phyloP scores from a whole-genome alignment of 1,284 basidiomycete genomes.

The Gymnopus androsaceus region DNA sequence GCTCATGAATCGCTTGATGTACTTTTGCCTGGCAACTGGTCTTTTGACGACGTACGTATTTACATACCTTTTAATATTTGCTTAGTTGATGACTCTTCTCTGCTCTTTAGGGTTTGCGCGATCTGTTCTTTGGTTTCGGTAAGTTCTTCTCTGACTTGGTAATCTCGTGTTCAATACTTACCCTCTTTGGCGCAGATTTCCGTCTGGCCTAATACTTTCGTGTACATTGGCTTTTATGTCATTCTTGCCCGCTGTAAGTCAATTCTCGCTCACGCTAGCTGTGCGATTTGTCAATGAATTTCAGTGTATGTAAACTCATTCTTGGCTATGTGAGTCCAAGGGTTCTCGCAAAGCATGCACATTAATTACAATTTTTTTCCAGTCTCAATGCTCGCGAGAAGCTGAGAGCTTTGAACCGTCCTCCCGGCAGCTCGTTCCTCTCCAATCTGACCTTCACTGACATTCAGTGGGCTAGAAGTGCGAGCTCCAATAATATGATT shows the following conservation, averaged over 20 bases:
- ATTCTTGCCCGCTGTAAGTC: conserved; percentile 14
- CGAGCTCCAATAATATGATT: background rate
- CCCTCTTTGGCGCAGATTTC: conserved; percentile 11
- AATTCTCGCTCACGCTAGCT: too few species aligned
- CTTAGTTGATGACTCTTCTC: background rate
- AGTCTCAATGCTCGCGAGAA: conserved; percentile 16
- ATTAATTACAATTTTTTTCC: background rate
- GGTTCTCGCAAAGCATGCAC: background rate
- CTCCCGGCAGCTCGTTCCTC: background rate
- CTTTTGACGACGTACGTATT: conserved; percentile 11
- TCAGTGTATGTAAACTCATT: conserved; percentile 16
- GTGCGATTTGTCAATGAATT: background rate
- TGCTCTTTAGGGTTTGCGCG: conserved; percentile 5
- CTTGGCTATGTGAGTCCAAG: conserved; percentile 6
- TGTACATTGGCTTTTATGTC: conserved; percentile 15
- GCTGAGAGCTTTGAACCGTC: background rate
- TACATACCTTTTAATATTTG: background rate
- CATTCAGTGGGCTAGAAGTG: background rate
- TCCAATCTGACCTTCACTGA: background rate
- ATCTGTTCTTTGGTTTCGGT: conserved; percentile 16
- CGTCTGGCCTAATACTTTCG: conserved; percentile 12
- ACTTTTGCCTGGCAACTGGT: conserved; percentile 14
- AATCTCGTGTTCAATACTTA: too few species aligned
- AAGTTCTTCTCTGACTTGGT: background rate
- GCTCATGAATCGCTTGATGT: conserved; percentile 15